These are phyloP conservation scores for Rauvolfia tetraphylla DNA, from an alignment of 257 asterid species.

Conservation along the genomic window DNA sequence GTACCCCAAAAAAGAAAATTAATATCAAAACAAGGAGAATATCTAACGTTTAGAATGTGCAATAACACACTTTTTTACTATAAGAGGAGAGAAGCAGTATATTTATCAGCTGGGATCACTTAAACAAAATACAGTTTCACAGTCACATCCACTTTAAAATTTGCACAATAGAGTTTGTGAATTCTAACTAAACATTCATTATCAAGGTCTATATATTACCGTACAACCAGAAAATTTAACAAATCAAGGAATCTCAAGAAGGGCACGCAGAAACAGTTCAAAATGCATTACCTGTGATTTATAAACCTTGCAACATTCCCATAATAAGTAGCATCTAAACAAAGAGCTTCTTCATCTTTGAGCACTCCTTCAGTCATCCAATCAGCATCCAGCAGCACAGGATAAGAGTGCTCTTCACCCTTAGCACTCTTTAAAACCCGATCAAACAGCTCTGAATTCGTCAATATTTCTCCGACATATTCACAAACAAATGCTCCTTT, in stretches of 20 bases:
- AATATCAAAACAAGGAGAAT: not conserved
- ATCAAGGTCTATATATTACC: not conserved
- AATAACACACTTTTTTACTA: not conserved
- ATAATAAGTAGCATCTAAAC: slow-evolving; percentile 83
- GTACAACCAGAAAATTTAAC: not conserved
- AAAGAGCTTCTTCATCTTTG: slow-evolving; percentile 91
- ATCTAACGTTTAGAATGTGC: not conserved
- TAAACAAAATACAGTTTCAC: not conserved
- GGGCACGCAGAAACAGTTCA: not conserved
- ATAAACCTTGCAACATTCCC: slow-evolving; percentile 96
- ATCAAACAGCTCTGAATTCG: slow-evolving; percentile 70
- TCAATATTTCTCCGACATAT: slow-evolving; percentile 90
- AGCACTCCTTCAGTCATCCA: slow-evolving; percentile 77
- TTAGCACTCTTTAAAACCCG: slow-evolving; percentile 55
- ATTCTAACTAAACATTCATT: not conserved
- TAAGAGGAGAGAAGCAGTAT: not conserved
- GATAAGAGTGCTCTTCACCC: slow-evolving; percentile 69
- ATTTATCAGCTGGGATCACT: not conserved
- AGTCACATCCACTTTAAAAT: not conserved
- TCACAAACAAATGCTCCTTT: slow-evolving; percentile 95
- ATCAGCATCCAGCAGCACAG: slow-evolving; percentile 95
- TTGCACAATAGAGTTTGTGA: not conserved
- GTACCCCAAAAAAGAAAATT: not conserved
- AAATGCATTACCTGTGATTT: slow-evolving; percentile 63
- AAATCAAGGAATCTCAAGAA: slow-evolving; percentile 2